Evolutionary conservation across 169 alveolate species (phyloP).

Genomic region (Plasmodium reichenowi): DNA sequence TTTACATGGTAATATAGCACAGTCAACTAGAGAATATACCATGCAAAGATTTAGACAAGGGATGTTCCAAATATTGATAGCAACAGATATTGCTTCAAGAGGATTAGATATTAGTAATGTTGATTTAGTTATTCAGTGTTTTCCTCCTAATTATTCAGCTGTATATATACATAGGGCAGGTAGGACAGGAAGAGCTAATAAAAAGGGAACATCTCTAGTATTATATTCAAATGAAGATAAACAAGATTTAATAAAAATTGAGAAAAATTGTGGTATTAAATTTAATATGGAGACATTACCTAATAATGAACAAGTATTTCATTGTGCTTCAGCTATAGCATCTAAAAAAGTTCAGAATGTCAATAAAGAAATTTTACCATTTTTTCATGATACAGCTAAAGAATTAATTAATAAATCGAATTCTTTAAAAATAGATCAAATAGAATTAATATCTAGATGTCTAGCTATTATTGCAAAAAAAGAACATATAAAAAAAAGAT

Average conservation of each 20-base stretch:
- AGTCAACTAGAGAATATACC: conserved; percentile 58
- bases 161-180: conserved; percentile 96
- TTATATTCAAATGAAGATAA: conserved; percentile 73
- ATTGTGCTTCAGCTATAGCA: conserved; percentile 35
- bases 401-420: conserved; percentile 29
- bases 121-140: conserved; percentile 93
- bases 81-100: conserved; percentile 97
- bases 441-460: conserved; percentile 58
- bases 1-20: conserved; percentile 79
- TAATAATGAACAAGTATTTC: conserved; percentile 54
- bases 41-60: conserved; percentile 92
- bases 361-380: conserved; percentile 36
- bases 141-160: conserved; percentile 94
- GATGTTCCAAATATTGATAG: conserved; percentile 89
- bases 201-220: conserved; percentile 81
- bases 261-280: conserved; percentile 66
- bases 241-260: conserved; percentile 50
- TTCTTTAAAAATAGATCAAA: conserved; percentile 15
- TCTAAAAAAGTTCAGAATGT: conserved; percentile 57
- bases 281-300: conserved; percentile 49
- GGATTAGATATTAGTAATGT: conserved; percentile 95
- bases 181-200: conserved; percentile 94
- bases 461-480: conserved; percentile 48
- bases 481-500: conserved; percentile 57
- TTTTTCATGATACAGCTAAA: conserved; percentile 55